These are phyloP conservation scores for Aulographum hederae DNA, from an alignment of 2,329 filamentous ascomycete species.

Conservation along the genomic window DNA sequence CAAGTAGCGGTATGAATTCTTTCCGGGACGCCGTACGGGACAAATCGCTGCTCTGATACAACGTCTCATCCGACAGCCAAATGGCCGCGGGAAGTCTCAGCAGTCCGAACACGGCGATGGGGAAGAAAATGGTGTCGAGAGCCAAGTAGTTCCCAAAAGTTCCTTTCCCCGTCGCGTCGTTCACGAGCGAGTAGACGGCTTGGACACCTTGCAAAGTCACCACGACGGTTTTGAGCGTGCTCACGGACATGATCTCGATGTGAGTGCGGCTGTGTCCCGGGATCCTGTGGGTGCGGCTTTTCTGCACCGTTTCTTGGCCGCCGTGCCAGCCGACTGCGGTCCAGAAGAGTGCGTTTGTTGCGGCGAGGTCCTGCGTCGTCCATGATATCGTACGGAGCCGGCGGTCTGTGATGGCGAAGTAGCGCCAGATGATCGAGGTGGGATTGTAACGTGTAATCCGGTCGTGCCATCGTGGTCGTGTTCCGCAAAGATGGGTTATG, in stretches of 20 bases:
- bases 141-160: not conserved
- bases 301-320: conserved; percentile 8
- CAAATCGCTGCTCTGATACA: no score
- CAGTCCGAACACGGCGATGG: conserved; percentile 1
- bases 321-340: conserved; percentile 16
- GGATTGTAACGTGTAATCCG: conserved; percentile 15
- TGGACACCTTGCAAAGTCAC: conserved; percentile 1
- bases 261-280: not conserved
- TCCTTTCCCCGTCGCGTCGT: not conserved
- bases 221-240: not conserved
- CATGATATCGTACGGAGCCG: conserved; percentile 14
- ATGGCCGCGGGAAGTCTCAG: conserved; percentile 1
- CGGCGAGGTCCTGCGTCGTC: conserved; percentile 12
- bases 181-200: not conserved
- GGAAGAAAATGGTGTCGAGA: conserved; percentile 1
- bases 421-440: conserved; percentile 20
- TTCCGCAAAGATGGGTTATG: conserved; percentile 7
- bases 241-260: not conserved
- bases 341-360: conserved; percentile 19
- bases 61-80: conserved; percentile 1
- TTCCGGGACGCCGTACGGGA: no score
- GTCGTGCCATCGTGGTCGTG: conserved; percentile 13
- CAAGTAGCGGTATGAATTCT: no score
- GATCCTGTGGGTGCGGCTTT: not conserved
- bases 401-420: conserved; percentile 16